These are phyloP conservation scores for Nannochloropsis oceanica DNA, from an alignment of 108 stramenopile species.

Conservation along the genomic window DNA sequence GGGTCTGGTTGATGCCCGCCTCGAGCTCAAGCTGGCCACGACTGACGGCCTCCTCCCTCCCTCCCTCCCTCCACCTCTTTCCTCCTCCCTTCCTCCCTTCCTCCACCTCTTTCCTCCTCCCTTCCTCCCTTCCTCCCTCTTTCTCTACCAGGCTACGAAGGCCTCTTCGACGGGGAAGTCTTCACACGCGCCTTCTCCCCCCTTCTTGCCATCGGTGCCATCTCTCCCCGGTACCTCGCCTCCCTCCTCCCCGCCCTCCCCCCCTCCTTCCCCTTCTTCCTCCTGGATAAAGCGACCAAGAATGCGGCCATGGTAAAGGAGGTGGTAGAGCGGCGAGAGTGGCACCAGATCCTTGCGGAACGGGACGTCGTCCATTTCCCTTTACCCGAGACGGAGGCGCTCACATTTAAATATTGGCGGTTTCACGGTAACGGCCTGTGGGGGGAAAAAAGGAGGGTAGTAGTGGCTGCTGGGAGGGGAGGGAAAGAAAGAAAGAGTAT, in stretches of 20 bases:
- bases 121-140: background rate
- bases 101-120: background rate
- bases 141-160: background rate
- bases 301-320: background rate
- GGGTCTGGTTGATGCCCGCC: no score
- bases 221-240: background rate
- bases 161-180: conserved; percentile 8
- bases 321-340: conserved; percentile 5
- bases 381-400: background rate
- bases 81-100: background rate
- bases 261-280: background rate
- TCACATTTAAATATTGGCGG: conserved; percentile 13
- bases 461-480: no score
- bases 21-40: no score
- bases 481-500: no score
- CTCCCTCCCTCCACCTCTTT: background rate
- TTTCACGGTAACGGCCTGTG: no score
- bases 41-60: background rate
- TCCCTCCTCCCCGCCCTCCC: background rate
- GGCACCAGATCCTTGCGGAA: conserved; percentile 13
- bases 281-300: background rate
- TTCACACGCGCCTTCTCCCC: background rate
- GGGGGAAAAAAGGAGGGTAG: no score
- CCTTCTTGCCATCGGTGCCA: background rate
- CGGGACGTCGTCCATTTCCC: background rate